These are phyloP conservation scores for Tetradesmus obliquus DNA, from an alignment of 139 green algal species.

Conservation along the genomic window DNA sequence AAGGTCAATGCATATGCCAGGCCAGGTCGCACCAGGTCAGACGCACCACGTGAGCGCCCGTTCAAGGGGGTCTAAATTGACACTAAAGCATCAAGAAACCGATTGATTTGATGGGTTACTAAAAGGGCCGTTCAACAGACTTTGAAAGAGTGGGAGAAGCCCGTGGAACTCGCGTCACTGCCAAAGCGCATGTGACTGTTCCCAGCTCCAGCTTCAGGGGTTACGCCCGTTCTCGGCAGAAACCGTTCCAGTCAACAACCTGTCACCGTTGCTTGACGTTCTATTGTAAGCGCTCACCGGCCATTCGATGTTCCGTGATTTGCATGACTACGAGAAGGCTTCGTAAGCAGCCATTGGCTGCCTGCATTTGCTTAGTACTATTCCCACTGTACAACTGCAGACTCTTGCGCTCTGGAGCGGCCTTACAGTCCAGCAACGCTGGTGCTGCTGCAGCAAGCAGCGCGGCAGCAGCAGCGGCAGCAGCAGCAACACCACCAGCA, in stretches of 20 bases:
- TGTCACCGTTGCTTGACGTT: too few species aligned
- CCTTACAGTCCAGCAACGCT: not conserved
- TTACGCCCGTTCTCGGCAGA: too few species aligned
- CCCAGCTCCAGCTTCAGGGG: too few species aligned
- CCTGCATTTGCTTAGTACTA: not conserved
- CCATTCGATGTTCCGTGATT: not conserved
- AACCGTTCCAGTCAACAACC: too few species aligned
- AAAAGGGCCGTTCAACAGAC: not conserved
- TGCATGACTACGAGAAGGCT: not conserved
- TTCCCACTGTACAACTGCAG: not conserved
- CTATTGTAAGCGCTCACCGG: not conserved
- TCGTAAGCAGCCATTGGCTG: not conserved
- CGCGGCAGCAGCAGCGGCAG: not conserved
- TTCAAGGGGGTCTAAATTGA: too few species aligned
- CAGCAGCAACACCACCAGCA: not conserved
- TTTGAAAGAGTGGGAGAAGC: not conserved
- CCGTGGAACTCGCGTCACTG: not conserved
- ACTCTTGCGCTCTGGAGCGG: not conserved
- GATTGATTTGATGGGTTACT: too few species aligned
- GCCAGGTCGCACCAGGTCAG: too few species aligned
- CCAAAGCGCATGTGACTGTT: not conserved
- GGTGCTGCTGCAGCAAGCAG: not conserved
- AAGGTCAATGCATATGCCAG: too few species aligned
- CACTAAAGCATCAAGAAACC: too few species aligned
- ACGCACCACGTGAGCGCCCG: too few species aligned